Evolutionary conservation across 257 asterid genomes (phyloP).

Genomic region (Thymus quinquecostatus): DNA sequence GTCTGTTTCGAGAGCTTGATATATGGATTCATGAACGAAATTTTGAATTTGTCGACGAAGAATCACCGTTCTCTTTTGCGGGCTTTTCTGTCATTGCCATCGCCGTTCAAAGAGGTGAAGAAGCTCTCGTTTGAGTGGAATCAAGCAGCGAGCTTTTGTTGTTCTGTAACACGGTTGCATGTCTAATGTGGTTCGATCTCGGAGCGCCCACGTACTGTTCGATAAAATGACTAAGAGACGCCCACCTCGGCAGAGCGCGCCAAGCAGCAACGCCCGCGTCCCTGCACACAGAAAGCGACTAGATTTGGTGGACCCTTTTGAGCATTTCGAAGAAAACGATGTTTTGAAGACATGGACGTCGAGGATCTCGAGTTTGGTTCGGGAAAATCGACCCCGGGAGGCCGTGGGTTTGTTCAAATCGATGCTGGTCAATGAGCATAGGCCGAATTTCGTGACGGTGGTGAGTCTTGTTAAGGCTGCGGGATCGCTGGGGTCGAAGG

Average conservation of each 20-base stretch:
- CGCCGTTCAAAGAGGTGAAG: neutral
- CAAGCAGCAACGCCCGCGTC: slow-evolving; percentile 31
- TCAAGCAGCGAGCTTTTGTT: neutral
- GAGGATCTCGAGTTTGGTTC: slow-evolving; percentile 54
- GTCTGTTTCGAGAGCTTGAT: too few relatives aligned
- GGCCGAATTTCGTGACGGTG: slow-evolving; percentile 65
- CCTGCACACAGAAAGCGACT: slow-evolving; percentile 25
- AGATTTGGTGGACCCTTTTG: slow-evolving; percentile 38
- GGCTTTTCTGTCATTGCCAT: too few relatives aligned
- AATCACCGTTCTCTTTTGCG: too few relatives aligned
- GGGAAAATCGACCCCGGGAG: slow-evolving; percentile 53
- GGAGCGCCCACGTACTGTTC: slow-evolving; percentile 58
- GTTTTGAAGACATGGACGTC: slow-evolving; percentile 57
- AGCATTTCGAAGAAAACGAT: slow-evolving; percentile 43
- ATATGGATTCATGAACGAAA: too few relatives aligned
- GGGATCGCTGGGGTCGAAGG: slow-evolving; percentile 40
- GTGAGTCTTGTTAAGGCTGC: slow-evolving; percentile 53
- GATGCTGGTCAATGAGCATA: slow-evolving; percentile 52
- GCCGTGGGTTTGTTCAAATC: slow-evolving; percentile 66
- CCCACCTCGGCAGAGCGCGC: slow-evolving; percentile 29
- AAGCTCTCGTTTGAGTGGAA: too few relatives aligned
- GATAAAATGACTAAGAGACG: slow-evolving; percentile 52
- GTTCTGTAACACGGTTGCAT: neutral
- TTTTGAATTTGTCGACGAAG: too few relatives aligned
- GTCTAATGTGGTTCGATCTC: slow-evolving; percentile 37